A percentile compares a stretch with the other conserved stretches of the same genome.
These are phyloP conservation scores for Coprinopsis cinerea DNA, from an alignment of 768 basidiomycete genomes.

Conservation along the genomic window DNA sequence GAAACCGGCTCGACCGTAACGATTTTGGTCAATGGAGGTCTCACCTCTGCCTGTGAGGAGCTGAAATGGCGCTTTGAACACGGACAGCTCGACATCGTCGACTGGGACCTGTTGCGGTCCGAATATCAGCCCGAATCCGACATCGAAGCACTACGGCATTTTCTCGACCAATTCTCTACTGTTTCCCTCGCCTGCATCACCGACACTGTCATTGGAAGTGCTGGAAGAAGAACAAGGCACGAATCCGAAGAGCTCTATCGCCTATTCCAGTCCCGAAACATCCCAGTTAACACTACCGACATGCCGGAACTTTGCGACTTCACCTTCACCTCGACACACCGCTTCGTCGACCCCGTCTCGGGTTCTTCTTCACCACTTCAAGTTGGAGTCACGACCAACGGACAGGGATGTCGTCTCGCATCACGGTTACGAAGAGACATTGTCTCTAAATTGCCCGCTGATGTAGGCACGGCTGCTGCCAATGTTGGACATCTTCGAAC, in stretches of 20 bases:
- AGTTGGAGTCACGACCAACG: constrained; percentile 86
- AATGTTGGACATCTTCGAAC: constrained; percentile 67
- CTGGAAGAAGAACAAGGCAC: constrained; percentile 34
- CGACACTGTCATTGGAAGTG: constrained; percentile 53
- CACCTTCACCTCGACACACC: constrained; percentile 79
- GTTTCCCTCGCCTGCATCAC: constrained; percentile 68
- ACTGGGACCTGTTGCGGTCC: constrained; percentile 43
- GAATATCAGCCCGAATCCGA: constrained; percentile 32
- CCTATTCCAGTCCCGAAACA: constrained; percentile 48
- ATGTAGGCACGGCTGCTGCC: constrained; percentile 68
- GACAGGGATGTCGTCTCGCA: constrained; percentile 82
- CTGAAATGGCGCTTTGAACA: constrained; percentile 55
- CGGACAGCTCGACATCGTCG: constrained; percentile 51
- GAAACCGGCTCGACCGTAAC: constrained; percentile 74
- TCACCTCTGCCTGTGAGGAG: constrained; percentile 58
- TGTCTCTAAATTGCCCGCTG: constrained; percentile 63
- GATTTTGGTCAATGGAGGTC: constrained; percentile 50
- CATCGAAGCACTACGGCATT: constrained; percentile 39
- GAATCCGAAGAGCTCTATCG: constrained; percentile 57
- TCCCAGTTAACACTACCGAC: constrained; percentile 86
- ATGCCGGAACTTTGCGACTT: constrained; percentile 85
- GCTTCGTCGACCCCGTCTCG: constrained; percentile 53
- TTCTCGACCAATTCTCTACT: constrained; percentile 28
- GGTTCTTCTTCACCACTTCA: constrained; percentile 51
- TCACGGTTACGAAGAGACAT: constrained; percentile 79